Evolutionary conservation across 176 grass and related monocot genomes (phyloP).

Genomic region (Typha latifolia): DNA sequence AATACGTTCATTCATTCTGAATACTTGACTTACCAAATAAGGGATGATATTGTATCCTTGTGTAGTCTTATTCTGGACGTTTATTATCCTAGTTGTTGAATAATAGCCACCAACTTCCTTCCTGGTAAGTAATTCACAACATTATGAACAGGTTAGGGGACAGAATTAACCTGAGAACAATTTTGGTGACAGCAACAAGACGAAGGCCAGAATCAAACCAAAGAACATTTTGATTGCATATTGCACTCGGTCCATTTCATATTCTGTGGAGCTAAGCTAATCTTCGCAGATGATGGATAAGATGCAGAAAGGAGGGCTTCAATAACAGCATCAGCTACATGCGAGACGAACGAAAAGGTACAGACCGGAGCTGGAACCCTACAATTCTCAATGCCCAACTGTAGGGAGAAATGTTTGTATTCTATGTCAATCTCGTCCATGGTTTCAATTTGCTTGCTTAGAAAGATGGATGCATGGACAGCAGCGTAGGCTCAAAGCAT

Average conservation of each 20-base stretch:
- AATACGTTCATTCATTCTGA: too few relatives aligned
- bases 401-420: slow-evolving; percentile 76
- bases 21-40: too few relatives aligned
- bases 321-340: slow-evolving; percentile 59
- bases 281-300: slow-evolving; percentile 27
- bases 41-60: too few relatives aligned
- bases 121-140: too few relatives aligned
- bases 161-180: slow-evolving; percentile 44
- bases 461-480: slow-evolving; percentile 40
- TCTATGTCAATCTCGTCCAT: slow-evolving; percentile 98
- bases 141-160: too few relatives aligned
- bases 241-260: slow-evolving; percentile 40
- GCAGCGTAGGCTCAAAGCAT: too few relatives aligned
- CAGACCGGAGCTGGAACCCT: slow-evolving; percentile 78
- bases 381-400: slow-evolving; percentile 88
- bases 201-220: slow-evolving; percentile 56
- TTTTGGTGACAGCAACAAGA: slow-evolving; percentile 63
- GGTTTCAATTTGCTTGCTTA: slow-evolving; percentile 96
- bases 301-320: slow-evolving; percentile 69
- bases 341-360: slow-evolving; percentile 65
- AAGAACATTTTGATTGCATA: slow-evolving; percentile 61
- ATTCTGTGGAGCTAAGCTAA: slow-evolving; percentile 1
- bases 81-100: too few relatives aligned
- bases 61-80: too few relatives aligned
- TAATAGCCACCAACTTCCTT: too few relatives aligned